phyloP scores from a whole-genome alignment of 1,139 yeast genomes.

The Pichia sp. region DNA sequence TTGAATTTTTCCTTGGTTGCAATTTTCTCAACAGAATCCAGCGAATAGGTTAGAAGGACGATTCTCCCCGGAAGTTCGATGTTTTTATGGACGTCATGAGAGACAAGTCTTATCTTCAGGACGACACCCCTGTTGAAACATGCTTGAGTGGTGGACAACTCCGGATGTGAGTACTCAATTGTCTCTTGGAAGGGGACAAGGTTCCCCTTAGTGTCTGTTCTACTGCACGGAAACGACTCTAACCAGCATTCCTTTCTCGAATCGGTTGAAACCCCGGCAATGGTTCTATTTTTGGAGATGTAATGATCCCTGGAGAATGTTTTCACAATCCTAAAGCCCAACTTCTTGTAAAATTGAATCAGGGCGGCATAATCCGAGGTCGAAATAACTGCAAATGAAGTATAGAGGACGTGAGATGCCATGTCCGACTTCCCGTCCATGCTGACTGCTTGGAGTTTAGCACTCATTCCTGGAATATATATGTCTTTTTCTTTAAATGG shows the following conservation, averaged over 20 bases:
- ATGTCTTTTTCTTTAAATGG: neutral
- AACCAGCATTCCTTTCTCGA: conserved; percentile 69
- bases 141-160: conserved; percentile 30
- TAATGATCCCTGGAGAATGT: conserved; percentile 50
- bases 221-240: conserved; percentile 61
- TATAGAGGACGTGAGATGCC: conserved; percentile 20
- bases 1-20: conserved; percentile 33
- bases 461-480: neutral
- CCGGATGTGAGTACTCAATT: conserved; percentile 45
- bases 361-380: conserved; percentile 44
- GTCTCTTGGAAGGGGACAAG: conserved; percentile 30
- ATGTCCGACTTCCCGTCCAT: conserved; percentile 1
- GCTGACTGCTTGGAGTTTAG: neutral
- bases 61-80: conserved; percentile 37
- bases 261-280: conserved; percentile 56
- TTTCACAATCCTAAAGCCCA: conserved; percentile 60
- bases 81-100: conserved; percentile 36
- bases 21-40: conserved; percentile 37
- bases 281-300: conserved; percentile 32
- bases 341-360: conserved; percentile 47
- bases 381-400: conserved; percentile 57
- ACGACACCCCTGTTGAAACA: conserved; percentile 46
- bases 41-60: conserved; percentile 50
- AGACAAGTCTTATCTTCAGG: conserved; percentile 55
- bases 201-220: conserved; percentile 31